Base-by-base conservation (phyloP, 495 filamentous ascomycete species). In the Penicillium simplicissimum region DNA sequence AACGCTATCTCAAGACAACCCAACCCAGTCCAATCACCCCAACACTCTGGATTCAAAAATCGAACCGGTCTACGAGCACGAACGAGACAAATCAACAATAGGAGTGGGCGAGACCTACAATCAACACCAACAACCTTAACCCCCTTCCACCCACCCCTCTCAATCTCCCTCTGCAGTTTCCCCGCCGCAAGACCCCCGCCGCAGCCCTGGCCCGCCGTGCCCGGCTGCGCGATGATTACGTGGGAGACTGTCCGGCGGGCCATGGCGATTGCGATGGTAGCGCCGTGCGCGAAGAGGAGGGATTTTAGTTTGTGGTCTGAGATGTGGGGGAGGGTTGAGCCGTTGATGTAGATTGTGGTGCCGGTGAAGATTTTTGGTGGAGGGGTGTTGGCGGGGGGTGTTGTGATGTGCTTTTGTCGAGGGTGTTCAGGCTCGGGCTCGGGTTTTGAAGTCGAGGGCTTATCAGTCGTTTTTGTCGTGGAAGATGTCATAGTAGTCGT, bases 301-400 rank as follows among this genome's bases (percentile, higher is more conserved):
- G 85, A 86, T 75, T 95, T 96, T 49, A 98, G 83, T 67, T 84
- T 87, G 71, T 96, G 90, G 76, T 98, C 93, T 0, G 90, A 93
- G 48, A 98, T 84, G 14, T 83, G 67, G 7, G 94, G 91, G 55
- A 87, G 77, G 1, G 92, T 97, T 55, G 89, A 90, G 55, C 93
- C 94, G 75, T 96, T 96, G 76, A 98, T 83, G 76, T 95, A 95
- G 71, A 98, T 82, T 23, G 81, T 83, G 28, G 90, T 77, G 17
- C 83, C 82, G 51, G 81, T 67, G 71, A 97, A 91, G 57, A 96
- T 82, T 19, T 65, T 52, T 4, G 64, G 59, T 37, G 23, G 19
- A 25, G 33, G 34, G 21, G 23, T 15, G 49, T 48, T 40, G 8
- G 21, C 15, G 19, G 40, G 25, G 48, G 53, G n/a, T 23, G 17